Conservation (phyloP, 345 rosid species). For the Lepidium aucheri region DNA sequence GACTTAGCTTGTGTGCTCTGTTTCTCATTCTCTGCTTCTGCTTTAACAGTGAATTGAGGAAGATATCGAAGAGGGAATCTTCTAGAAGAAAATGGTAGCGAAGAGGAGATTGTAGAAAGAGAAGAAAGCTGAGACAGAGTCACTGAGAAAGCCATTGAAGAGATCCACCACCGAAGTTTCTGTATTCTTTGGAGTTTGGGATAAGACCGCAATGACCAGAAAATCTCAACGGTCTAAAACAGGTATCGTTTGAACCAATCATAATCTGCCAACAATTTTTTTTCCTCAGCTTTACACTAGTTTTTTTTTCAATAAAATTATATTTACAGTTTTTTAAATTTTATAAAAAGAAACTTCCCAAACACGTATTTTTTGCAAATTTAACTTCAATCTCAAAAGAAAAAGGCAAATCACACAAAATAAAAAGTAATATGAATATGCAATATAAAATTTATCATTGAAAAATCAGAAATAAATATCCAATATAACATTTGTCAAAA, state of each 20-base stretch:
- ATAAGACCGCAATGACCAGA: slow-evolving; percentile 16
- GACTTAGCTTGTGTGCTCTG: slow-evolving; percentile 31
- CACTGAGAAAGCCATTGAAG: slow-evolving; percentile 58
- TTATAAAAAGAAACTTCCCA: no score
- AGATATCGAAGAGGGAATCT: slow-evolving; percentile 17
- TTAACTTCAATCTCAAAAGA: no score
- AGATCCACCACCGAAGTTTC: background rate
- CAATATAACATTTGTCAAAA: no score
- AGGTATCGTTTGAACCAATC: background rate
- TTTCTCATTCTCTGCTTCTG: slow-evolving; percentile 49
- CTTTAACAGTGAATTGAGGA: slow-evolving; percentile 24
- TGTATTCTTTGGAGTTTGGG: slow-evolving; percentile 1
- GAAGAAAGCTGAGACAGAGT: slow-evolving; percentile 33
- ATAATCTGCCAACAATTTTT: background rate
- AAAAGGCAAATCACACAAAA: no score
- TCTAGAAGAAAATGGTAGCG: slow-evolving; percentile 20
- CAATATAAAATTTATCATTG: no score
- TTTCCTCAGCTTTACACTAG: background rate
- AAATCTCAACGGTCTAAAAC: slow-evolving; percentile 6
- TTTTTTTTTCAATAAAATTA: background rate
- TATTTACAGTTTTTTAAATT: background rate
- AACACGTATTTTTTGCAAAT: no score
- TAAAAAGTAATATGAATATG: no score
- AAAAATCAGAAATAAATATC: no score
- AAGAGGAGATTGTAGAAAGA: slow-evolving; percentile 27